These are phyloP conservation scores for Ensete ventricosum DNA, from an alignment of 176 grass and related monocot species.

Conservation along the genomic window DNA sequence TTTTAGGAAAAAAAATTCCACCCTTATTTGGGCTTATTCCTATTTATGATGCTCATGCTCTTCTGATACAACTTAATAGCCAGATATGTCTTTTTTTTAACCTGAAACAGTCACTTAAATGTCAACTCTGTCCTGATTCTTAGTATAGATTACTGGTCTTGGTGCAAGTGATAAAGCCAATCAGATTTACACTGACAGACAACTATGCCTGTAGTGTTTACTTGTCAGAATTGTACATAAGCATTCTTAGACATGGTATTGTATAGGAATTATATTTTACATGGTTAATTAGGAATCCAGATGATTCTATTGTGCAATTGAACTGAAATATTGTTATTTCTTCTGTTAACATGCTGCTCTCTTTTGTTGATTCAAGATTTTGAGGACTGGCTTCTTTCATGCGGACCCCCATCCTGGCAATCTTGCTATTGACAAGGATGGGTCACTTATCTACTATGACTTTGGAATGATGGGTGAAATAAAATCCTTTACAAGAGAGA, in stretches of 20 bases:
- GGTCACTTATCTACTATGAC: constrained; percentile 93
- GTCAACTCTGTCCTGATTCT: not conserved
- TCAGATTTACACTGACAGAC: not conserved
- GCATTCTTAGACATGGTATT: not conserved
- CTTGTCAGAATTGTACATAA: not conserved
- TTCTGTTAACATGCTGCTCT: constrained; percentile 16
- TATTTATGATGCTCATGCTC: not conserved
- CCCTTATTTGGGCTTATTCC: not conserved
- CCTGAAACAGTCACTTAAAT: not conserved
- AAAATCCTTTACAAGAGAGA: constrained; percentile 84
- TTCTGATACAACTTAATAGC: not conserved
- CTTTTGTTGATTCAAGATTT: constrained; percentile 50
- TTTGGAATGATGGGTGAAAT: constrained; percentile 99
- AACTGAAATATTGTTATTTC: not conserved
- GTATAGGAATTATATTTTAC: not conserved
- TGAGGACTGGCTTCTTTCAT: constrained; percentile 94
- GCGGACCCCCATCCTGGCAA: constrained; percentile 98
- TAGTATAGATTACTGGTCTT: not conserved
- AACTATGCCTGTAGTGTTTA: not conserved
- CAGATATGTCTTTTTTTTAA: not conserved
- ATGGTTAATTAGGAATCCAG: not conserved
- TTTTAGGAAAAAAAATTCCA: too few species aligned
- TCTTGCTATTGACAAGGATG: constrained; percentile 87
- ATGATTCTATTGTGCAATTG: constrained; percentile 2
- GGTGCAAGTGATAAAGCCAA: not conserved